Conservation (phyloP, 2,329 filamentous ascomycete species). For the Venturia carpophila region DNA sequence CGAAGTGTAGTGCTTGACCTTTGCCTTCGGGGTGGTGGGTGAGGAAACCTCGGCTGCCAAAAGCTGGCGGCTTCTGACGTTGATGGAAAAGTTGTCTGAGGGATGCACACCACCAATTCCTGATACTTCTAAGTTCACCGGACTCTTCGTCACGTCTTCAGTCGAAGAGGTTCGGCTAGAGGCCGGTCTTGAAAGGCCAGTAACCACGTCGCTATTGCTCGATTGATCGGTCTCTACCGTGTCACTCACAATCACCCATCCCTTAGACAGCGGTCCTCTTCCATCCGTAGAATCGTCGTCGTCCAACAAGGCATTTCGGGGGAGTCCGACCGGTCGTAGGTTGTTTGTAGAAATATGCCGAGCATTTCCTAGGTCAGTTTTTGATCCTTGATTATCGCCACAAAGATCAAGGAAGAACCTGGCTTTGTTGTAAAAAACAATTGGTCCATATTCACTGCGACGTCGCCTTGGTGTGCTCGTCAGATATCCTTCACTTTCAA, state of each 20-base stretch:
- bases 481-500: slow-evolving; percentile 33
- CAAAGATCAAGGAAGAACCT: slow-evolving; percentile 75
- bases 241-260: not conserved
- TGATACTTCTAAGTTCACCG: slow-evolving; percentile 39
- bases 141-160: slow-evolving; percentile 23
- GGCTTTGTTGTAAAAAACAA: slow-evolving; percentile 76
- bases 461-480: slow-evolving; percentile 44
- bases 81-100: slow-evolving; percentile 47
- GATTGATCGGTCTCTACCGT: slow-evolving; percentile 13
- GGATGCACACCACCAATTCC: slow-evolving; percentile 55
- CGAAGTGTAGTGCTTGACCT: slow-evolving; percentile 12
- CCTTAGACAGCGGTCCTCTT: slow-evolving; percentile 16
- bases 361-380: not conserved
- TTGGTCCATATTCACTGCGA: slow-evolving; percentile 56
- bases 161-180: slow-evolving; percentile 2
- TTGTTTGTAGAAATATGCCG: not conserved
- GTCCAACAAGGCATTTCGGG: not conserved
- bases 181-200: slow-evolving; percentile 12
- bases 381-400: slow-evolving; percentile 44
- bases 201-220: slow-evolving; percentile 6
- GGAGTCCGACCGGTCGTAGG: slow-evolving; percentile 3
- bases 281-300: not conserved
- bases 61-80: slow-evolving; percentile 32
- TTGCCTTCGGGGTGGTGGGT: not conserved
- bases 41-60: slow-evolving; percentile 20